phyloP scores from a whole-genome alignment of 73 alveolate genomes.

The Symbiodinium pilosum region DNA sequence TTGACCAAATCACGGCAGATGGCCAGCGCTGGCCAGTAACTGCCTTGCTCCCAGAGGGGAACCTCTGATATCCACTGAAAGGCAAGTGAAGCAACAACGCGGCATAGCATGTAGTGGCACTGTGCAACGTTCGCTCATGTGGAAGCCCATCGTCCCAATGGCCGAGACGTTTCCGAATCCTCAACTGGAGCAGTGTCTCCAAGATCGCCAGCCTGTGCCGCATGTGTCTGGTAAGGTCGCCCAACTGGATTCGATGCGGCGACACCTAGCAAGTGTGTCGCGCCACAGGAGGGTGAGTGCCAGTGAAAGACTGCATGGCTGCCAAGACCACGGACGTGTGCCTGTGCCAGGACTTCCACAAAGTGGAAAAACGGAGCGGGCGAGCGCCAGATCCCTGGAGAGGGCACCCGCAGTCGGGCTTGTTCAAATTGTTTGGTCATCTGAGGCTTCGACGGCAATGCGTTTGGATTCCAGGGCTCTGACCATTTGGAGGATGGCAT shows the following conservation, averaged over 20 bases:
- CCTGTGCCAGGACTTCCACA: conserved; percentile 40
- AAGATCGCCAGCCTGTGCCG: neutral
- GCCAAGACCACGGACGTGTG: no score
- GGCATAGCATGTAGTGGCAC: no score
- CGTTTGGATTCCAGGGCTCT: conserved; percentile 30
- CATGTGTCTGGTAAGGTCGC: neutral
- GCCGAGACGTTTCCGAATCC: neutral
- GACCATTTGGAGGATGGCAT: conserved; percentile 42
- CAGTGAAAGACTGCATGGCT: no score
- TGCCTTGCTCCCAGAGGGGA: neutral
- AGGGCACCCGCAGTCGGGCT: neutral
- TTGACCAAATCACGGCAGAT: conserved; percentile 39
- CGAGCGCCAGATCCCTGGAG: neutral
- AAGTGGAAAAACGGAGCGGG: conserved; percentile 56
- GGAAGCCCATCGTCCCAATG: no score
- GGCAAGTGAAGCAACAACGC: no score
- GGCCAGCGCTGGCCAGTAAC: conserved; percentile 66
- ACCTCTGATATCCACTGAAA: no score
- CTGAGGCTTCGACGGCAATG: conserved; percentile 61
- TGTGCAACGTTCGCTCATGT: no score
- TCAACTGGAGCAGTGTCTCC: neutral
- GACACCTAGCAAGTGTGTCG: conserved; percentile 36
- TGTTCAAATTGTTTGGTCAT: neutral
- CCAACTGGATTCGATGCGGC: conserved; percentile 47
- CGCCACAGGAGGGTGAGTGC: conserved; percentile 47